Percentiles rank a stretch among this genome's conserved stretches.
Evolutionary conservation across 2,329 filamentous ascomycete species (phyloP).

Genomic region (Claviceps africana): DNA sequence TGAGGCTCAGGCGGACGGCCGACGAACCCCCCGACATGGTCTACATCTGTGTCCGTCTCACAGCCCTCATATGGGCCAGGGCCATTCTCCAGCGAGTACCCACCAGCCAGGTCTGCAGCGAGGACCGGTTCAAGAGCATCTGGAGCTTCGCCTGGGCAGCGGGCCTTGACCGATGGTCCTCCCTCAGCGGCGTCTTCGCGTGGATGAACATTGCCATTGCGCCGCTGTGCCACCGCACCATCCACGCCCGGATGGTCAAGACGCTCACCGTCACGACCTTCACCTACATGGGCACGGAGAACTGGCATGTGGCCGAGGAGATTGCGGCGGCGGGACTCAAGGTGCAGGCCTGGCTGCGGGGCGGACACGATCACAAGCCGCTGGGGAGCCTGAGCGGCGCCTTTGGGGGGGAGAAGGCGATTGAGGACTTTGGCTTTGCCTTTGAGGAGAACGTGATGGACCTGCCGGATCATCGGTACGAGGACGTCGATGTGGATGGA

Average conservation of each 20-base stretch:
- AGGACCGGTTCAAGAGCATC: slow-evolving; percentile 26
- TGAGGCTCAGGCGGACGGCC: slow-evolving; percentile 2
- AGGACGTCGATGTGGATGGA: not conserved
- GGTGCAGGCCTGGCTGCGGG: slow-evolving; percentile 29
- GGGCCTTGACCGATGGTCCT: slow-evolving; percentile 30
- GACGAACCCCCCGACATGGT: slow-evolving; percentile 25
- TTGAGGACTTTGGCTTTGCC: slow-evolving; percentile 15
- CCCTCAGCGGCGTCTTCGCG: slow-evolving; percentile 32
- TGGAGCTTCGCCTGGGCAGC: slow-evolving; percentile 35
- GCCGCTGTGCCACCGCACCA: slow-evolving; percentile 23
- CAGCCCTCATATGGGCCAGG: slow-evolving; percentile 33
- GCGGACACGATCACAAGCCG: slow-evolving; percentile 7
- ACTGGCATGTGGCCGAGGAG: slow-evolving; percentile 30
- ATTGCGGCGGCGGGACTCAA: slow-evolving; percentile 23
- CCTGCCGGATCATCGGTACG: slow-evolving; percentile 8
- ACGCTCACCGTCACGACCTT: slow-evolving; percentile 28
- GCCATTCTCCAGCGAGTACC: slow-evolving; percentile 29
- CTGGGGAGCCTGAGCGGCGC: slow-evolving; percentile 8
- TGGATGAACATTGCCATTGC: slow-evolving; percentile 33
- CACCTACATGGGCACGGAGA: slow-evolving; percentile 32
- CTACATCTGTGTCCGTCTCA: slow-evolving; percentile 31
- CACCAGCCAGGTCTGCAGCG: slow-evolving; percentile 25
- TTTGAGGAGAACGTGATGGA: slow-evolving; percentile 13
- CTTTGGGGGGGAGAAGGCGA: slow-evolving; percentile 11
- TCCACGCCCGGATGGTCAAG: slow-evolving; percentile 31